Percentiles rank a stretch among this genome's conserved stretches.
Conservation (phyloP, 306 rosid genomes). For the Oxytropis ochrocephala region DNA sequence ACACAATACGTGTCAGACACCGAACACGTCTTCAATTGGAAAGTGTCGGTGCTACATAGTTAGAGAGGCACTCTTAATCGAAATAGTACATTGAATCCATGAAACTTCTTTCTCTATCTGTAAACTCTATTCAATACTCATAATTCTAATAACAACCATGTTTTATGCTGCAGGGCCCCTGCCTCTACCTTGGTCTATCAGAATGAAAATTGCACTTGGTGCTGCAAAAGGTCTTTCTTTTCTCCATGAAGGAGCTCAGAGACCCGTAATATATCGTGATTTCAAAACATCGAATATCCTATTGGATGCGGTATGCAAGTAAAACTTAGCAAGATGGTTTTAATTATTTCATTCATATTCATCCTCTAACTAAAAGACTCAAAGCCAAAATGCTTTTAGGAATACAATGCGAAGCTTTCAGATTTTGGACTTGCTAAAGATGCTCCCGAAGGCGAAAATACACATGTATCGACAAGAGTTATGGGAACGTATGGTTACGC, state of each 20-base stretch:
- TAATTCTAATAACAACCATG: constrained; percentile 34
- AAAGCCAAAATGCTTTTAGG: constrained; percentile 37
- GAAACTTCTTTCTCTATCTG: background rate
- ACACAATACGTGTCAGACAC: too few species aligned
- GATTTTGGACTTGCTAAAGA: constrained; percentile 99
- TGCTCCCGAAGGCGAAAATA: constrained; percentile 89
- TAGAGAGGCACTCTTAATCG: background rate
- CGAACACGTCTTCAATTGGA: too few species aligned
- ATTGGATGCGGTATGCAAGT: constrained; percentile 73
- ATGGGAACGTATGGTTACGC: constrained; percentile 99
- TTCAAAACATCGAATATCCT: constrained; percentile 94
- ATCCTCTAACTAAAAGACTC: constrained; percentile 7
- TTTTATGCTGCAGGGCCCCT: constrained; percentile 68
- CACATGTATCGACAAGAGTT: constrained; percentile 94
- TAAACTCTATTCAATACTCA: background rate
- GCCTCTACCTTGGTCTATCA: constrained; percentile 98
- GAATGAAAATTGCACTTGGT: constrained; percentile 93
- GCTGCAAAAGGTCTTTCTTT: constrained; percentile 97
- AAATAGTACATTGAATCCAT: background rate
- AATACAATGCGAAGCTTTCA: constrained; percentile 88
- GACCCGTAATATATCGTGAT: constrained; percentile 89
- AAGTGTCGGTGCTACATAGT: too few species aligned
- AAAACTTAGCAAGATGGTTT: constrained; percentile 10
- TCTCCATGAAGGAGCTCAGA: constrained; percentile 86
- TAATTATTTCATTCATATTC: background rate